Percentiles rank a stretch among this genome's conserved stretches.
Evolutionary conservation across 2,329 filamentous ascomycete species (phyloP).

Genomic region (Gnomoniopsis sp.): DNA sequence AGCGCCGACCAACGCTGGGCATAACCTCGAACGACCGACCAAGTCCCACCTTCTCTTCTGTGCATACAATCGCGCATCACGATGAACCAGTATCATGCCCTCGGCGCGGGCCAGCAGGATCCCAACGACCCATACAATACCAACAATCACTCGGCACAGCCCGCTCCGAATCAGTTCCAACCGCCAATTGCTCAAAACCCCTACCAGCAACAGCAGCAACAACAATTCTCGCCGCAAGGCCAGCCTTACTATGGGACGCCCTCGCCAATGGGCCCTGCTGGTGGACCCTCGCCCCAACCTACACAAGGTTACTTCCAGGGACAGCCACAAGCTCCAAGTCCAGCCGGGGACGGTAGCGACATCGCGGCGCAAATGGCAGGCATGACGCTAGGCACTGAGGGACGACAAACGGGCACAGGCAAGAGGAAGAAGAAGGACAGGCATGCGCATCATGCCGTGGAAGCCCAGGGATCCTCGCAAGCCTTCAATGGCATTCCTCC

Average conservation of each 20-base stretch:
- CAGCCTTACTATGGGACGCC: constrained; percentile 39
- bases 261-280: constrained; percentile 23
- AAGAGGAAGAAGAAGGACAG: constrained; percentile 89
- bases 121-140: constrained; percentile 45
- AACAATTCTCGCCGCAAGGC: constrained; percentile 28
- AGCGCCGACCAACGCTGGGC: neutral
- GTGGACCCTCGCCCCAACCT: constrained; percentile 30
- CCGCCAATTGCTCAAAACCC: constrained; percentile 51
- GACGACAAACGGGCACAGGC: constrained; percentile 44
- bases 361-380: constrained; percentile 74
- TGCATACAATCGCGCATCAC: neutral
- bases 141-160: constrained; percentile 35
- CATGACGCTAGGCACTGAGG: constrained; percentile 61
- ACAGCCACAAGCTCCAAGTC: constrained; percentile 25
- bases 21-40: neutral
- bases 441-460: constrained; percentile 86
- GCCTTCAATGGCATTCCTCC: constrained; percentile 67
- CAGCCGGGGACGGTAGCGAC: constrained; percentile 39
- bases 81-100: constrained; percentile 48
- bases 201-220: constrained; percentile 44
- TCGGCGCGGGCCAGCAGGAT: constrained; percentile 49
- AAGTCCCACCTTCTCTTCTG: neutral
- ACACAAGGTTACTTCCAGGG: constrained; percentile 28
- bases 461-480: constrained; percentile 65
- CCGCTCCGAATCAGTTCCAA: constrained; percentile 42